These are phyloP conservation scores for Rhodotorula babjevae DNA, from an alignment of 768 basidiomycete species.

Conservation along the genomic window DNA sequence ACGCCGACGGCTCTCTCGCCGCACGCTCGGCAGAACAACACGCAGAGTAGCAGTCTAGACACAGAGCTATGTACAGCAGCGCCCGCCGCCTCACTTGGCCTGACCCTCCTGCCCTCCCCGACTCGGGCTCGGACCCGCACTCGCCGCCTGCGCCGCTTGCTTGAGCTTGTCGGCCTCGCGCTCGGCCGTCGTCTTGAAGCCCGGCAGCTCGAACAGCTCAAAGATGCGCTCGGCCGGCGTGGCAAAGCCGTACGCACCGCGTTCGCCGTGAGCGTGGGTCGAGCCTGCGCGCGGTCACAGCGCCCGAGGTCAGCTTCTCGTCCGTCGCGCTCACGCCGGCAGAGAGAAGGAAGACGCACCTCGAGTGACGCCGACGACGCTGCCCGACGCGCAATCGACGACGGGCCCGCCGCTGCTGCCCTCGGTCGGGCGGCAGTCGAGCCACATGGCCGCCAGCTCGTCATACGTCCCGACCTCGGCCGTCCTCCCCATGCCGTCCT, in stretches of 20 bases:
- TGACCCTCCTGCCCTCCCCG: background rate
- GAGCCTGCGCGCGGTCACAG: conserved; percentile 9
- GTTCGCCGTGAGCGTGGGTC: conserved; percentile 24
- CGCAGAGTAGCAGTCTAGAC: background rate
- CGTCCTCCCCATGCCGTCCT: conserved; percentile 56
- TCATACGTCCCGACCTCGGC: conserved; percentile 67
- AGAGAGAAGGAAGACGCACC: conserved; percentile 45
- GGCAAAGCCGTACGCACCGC: conserved; percentile 16
- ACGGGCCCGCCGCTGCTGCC: conserved; percentile 70
- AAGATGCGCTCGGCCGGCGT: conserved; percentile 33
- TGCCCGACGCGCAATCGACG: conserved; percentile 58
- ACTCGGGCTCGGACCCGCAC: background rate
- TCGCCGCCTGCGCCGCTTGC: background rate
- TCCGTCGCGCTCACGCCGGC: no score
- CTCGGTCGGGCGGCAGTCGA: conserved; percentile 56
- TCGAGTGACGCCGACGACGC: conserved; percentile 62
- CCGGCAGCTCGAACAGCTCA: conserved; percentile 33
- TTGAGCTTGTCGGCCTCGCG: background rate
- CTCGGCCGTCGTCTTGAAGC: conserved; percentile 21
- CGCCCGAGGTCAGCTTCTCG: no score
- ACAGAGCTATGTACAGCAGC: background rate
- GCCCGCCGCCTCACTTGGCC: no score
- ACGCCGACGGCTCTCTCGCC: no score
- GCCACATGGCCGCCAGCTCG: conserved; percentile 57
- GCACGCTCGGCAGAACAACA: no score